These are phyloP conservation scores for Xylariaceae sp. DNA, from an alignment of 2,329 filamentous ascomycete genomes.

Conservation along the genomic window DNA sequence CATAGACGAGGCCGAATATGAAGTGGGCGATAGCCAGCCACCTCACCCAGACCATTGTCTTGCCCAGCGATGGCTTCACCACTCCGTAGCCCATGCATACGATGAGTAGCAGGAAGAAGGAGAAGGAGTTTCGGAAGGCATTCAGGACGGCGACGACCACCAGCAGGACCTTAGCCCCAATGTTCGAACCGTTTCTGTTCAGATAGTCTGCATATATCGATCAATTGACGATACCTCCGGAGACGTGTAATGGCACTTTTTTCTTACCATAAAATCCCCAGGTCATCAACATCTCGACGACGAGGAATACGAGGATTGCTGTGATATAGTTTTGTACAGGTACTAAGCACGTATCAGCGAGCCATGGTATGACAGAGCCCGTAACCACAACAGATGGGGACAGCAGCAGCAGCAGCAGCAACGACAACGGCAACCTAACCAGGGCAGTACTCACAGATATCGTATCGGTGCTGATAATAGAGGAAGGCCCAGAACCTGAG, in stretches of 20 bases:
- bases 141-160: slow-evolving; percentile 89
- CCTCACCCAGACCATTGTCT: slow-evolving; percentile 89
- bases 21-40: slow-evolving; percentile 90
- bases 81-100: slow-evolving; percentile 99
- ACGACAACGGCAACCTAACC: not conserved
- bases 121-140: slow-evolving; percentile 92
- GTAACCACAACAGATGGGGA: too few relatives aligned
- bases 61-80: slow-evolving; percentile 85
- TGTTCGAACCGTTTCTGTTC: slow-evolving; percentile 79
- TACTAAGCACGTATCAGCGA: slow-evolving; percentile 44
- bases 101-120: slow-evolving; percentile 94
- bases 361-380: too few relatives aligned
- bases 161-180: slow-evolving; percentile 77
- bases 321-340: slow-evolving; percentile 99
- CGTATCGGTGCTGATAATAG: slow-evolving; percentile 87
- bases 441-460: slow-evolving; percentile 59
- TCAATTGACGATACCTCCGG: slow-evolving; percentile 26
- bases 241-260: not conserved
- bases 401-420: too few relatives aligned
- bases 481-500: slow-evolving; percentile 81
- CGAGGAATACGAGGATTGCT: slow-evolving; percentile 87
- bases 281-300: slow-evolving; percentile 94
- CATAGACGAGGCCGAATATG: slow-evolving; percentile 88
- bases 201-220: slow-evolving; percentile 61
- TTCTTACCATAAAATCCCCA: slow-evolving; percentile 87